Evolutionary conservation across 768 basidiomycete genomes (phyloP), one percentile per base, ranked within the genome.

Genomic region (Gautieria morchelliformis): DNA sequence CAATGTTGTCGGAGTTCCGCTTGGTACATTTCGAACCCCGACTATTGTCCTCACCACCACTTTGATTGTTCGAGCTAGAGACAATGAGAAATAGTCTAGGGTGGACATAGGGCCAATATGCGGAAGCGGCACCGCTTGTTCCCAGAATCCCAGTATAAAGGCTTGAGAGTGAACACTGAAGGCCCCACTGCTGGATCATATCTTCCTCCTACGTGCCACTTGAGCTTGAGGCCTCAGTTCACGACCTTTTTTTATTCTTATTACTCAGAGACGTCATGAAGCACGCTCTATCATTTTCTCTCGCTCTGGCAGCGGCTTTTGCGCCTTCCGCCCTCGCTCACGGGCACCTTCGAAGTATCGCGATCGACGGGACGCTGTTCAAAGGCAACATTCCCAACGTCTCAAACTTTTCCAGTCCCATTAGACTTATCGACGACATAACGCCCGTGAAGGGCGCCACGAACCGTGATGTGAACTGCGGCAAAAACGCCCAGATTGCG

Each of bases 381-480:
- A 33, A 60, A 46, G 78, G 78, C 55, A 75, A 78, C 59, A 62
- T 67, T 5, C 76, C 76, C 52, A 71, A 71, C 56, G 70, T 73
- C n/a, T 59, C 71, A 52, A 66, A 69, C 37, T 51, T 37, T 22
- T 17, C 42, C 5, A 62, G 58, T 45, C 74, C 77, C 22, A 71
- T 81, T 42, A 77, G 79, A 20, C 72, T 72, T 52, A 71, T 81
- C 51, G 65, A 70, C 55, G 66, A 65, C 60, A 72, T 74, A 58
- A 59, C 66, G 0, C 79, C 80, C 1, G 76, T 80, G 59, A 79
- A 87, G 67, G 82, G 81, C 40, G 77, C 83, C 19, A 69, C 55
- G 39, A 86, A 85, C 63, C 63, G 76, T 2, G 73, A 71, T 52
- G 50, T 85, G 11, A 84, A 79, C 67, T 89, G 87, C 61, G 87